Conservation (phyloP, 2,329 filamentous ascomycete genomes). For the Ramularia endophylla region DNA sequence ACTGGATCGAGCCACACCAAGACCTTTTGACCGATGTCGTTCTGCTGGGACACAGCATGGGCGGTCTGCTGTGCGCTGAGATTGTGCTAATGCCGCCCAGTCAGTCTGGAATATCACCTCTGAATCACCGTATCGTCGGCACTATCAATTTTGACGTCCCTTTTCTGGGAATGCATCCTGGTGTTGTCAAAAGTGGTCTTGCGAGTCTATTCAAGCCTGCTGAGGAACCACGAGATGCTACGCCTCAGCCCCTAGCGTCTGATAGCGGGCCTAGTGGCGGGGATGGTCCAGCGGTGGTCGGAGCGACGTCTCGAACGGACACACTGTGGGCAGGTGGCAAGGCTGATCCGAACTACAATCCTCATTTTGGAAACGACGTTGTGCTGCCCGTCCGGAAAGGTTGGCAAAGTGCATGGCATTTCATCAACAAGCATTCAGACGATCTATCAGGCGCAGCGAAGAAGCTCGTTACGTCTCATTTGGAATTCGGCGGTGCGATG, state of each 20-base stretch:
- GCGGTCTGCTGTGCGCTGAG: conserved; percentile 75
- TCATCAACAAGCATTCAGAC: conserved; percentile 74
- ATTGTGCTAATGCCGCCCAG: conserved; percentile 55
- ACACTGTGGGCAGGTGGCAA: conserved; percentile 22
- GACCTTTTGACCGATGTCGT: conserved; percentile 69
- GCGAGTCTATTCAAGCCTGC: conserved; percentile 64
- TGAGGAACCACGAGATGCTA: conserved; percentile 30
- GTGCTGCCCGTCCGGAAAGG: conserved; percentile 63
- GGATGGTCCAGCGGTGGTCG: background rate
- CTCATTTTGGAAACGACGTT: conserved; percentile 69
- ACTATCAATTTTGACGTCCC: conserved; percentile 80
- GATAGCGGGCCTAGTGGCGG: background rate
- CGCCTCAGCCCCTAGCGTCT: background rate
- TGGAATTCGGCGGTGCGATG: conserved; percentile 77
- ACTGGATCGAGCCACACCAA: conserved; percentile 75
- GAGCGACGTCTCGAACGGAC: conserved; percentile 14
- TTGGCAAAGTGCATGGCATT: conserved; percentile 63
- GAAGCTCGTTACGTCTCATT: conserved; percentile 68
- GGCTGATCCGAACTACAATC: conserved; percentile 63
- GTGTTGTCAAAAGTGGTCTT: conserved; percentile 76
- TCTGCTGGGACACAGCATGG: conserved; percentile 84
- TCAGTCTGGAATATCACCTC: conserved; percentile 33
- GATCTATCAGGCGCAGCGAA: conserved; percentile 64
- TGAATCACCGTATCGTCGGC: conserved; percentile 72
- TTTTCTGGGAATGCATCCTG: conserved; percentile 81